These are phyloP conservation scores for Cryptomeria japonica DNA, from an alignment of 75 land plant species.

Conservation along the genomic window DNA sequence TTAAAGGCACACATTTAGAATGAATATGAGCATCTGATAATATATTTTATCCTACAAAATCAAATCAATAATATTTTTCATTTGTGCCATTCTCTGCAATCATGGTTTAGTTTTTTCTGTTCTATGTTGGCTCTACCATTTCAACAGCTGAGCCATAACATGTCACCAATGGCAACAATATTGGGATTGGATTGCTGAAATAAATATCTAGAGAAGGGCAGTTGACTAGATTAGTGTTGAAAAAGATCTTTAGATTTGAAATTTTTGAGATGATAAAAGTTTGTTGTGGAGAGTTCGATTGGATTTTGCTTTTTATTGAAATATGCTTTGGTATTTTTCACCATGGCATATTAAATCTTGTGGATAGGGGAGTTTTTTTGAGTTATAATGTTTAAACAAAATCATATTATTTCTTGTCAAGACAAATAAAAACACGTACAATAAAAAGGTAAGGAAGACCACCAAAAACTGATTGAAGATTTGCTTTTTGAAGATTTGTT, in stretches of 20 bases:
- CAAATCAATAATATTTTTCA: no score
- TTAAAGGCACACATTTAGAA: no score
- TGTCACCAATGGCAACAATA: not conserved
- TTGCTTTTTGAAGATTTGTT: not conserved
- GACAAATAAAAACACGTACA: not conserved
- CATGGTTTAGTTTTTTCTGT: no score
- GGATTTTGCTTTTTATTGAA: not conserved
- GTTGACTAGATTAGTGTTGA: not conserved
- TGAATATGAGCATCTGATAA: no score
- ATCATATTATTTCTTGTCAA: not conserved
- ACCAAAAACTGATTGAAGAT: not conserved
- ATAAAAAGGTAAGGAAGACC: not conserved
- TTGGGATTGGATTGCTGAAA: not conserved
- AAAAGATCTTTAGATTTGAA: not conserved
- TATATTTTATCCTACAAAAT: no score
- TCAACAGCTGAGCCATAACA: no score
- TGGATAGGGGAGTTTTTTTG: not conserved
- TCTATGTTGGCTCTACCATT: no score
- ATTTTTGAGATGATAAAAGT: not conserved
- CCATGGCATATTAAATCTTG: not conserved
- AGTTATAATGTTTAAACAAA: not conserved
- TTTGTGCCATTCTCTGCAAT: no score
- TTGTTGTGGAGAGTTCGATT: not conserved
- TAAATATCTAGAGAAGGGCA: not conserved
- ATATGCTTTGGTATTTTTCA: not conserved